Conservation (phyloP, 2,329 filamentous ascomycete genomes). For the Stagonosporopsis chrysanthemi region DNA sequence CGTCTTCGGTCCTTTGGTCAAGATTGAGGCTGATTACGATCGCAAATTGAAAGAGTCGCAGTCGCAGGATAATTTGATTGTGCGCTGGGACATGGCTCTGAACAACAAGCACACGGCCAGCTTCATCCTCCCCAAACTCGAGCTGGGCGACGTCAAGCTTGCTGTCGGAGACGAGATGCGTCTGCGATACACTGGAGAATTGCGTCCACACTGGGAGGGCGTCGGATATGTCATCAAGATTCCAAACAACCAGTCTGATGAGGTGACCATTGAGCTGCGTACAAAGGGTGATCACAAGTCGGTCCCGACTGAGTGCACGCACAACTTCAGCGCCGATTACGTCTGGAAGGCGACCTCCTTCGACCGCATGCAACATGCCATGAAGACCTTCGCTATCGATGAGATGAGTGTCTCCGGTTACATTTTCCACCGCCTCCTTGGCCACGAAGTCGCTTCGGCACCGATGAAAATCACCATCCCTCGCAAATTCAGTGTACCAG, state of each 20-base stretch:
- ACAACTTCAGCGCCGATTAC: constrained; percentile 98
- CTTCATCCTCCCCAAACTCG: constrained; percentile 95
- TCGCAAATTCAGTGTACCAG: constrained; percentile 95
- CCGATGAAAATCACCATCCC: constrained; percentile 96
- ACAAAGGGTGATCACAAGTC: constrained; percentile 96
- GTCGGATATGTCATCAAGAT: constrained; percentile 99
- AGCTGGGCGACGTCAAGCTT: constrained; percentile 96
- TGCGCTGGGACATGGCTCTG: constrained; percentile 92
- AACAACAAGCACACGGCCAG: constrained; percentile 98
- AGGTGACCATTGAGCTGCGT: constrained; percentile 92
- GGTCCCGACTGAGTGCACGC: constrained; percentile 92
- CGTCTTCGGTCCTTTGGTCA: constrained; percentile 95
- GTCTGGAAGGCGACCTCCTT: constrained; percentile 99
- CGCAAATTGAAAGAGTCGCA: constrained; percentile 98
- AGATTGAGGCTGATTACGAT: constrained; percentile 99
- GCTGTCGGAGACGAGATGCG: constrained; percentile 99
- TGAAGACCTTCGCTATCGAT: constrained; percentile 98
- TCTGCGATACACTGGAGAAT: constrained; percentile 92
- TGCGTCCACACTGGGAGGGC: constrained; percentile 92
- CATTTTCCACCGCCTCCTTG: constrained; percentile 95
- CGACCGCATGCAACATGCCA: constrained; percentile 97
- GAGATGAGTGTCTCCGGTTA: constrained; percentile 99
- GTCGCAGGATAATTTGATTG: constrained; percentile 92
- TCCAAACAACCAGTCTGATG: constrained; percentile 97
- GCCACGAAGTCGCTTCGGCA: constrained; percentile 91